Percentiles rank a stretch among this genome's conserved stretches.
These are phyloP conservation scores for Penicillium goetzii DNA, from an alignment of 495 filamentous ascomycete genomes.

Conservation along the genomic window DNA sequence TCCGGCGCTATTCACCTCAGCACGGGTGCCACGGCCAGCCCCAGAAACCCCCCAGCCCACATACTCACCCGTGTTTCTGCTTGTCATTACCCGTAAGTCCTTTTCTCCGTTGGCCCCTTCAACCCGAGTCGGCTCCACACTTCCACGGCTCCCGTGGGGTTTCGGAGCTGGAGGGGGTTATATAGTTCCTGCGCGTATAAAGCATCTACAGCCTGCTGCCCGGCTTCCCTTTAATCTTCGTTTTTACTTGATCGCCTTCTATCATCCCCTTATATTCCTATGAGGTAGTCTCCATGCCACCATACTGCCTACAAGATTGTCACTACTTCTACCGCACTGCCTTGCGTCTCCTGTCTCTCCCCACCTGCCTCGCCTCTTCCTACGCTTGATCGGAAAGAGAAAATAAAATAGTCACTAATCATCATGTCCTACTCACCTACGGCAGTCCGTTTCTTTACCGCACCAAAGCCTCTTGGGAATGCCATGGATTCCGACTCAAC, in stretches of 20 bases:
- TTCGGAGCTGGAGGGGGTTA: conserved; percentile 11
- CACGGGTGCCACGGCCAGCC: conserved; percentile 20
- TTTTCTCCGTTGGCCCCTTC: conserved; percentile 27
- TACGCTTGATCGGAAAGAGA: conserved; percentile 60
- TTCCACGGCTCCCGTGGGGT: conserved; percentile 3
- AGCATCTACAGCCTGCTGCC: neutral
- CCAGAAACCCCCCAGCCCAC: conserved; percentile 22
- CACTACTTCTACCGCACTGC: conserved; percentile 92
- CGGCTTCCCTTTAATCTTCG: neutral
- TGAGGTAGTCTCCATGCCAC: conserved; percentile 64
- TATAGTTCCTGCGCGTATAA: conserved; percentile 11
- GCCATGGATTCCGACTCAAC: conserved; percentile 36
- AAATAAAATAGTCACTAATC: conserved; percentile 35
- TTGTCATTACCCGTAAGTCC: conserved; percentile 29
- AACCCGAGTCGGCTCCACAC: conserved; percentile 26
- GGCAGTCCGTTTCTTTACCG: conserved; percentile 59
- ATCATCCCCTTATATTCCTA: conserved; percentile 5
- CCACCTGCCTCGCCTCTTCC: conserved; percentile 72
- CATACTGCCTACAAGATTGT: conserved; percentile 83
- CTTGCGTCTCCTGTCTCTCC: conserved; percentile 78
- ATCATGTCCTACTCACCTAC: conserved; percentile 52
- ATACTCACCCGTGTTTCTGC: conserved; percentile 16
- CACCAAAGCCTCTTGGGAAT: conserved; percentile 66
- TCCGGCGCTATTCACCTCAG: conserved; percentile 36
- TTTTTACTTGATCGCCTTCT: neutral